phyloP scores from a whole-genome alignment of 176 grass and related monocot genomes.

The Elaeis guineensis region DNA sequence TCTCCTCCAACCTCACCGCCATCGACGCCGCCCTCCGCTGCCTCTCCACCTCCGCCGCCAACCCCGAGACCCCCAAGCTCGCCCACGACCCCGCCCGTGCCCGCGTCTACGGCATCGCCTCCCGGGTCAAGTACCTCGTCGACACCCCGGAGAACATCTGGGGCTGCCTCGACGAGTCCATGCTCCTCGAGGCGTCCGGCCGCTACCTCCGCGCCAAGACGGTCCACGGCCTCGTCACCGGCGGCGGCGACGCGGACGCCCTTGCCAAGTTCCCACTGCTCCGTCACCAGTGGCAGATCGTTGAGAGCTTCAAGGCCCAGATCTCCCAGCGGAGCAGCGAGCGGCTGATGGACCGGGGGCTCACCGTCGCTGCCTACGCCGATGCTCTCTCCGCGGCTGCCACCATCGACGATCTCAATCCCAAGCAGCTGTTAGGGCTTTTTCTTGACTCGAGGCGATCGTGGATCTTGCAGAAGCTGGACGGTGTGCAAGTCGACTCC shows the following conservation, averaged over 20 bases:
- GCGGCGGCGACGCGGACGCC: background rate
- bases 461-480: conserved; percentile 80
- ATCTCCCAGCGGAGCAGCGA: conserved; percentile 76
- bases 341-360: conserved; percentile 57
- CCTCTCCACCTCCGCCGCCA: conserved; percentile 44
- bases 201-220: conserved; percentile 65
- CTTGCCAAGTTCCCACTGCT: conserved; percentile 70
- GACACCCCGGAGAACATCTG: conserved; percentile 99
- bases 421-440: conserved; percentile 49
- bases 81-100: conserved; percentile 31
- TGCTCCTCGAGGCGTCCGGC: conserved; percentile 80
- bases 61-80: conserved; percentile 6
- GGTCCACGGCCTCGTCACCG: conserved; percentile 60
- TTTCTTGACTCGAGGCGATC: conserved; percentile 65
- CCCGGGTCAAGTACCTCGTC: conserved; percentile 88
- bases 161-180: conserved; percentile 83
- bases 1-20: conserved; percentile 54
- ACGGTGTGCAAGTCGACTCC: conserved; percentile 32
- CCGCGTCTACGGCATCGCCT: conserved; percentile 52
- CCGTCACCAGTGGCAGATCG: conserved; percentile 83
- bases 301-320: conserved; percentile 78
- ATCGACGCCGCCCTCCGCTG: conserved; percentile 59
- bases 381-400: conserved; percentile 65
- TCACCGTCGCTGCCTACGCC: conserved; percentile 55
- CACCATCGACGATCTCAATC: conserved; percentile 60